Percentiles rank a stretch among this genome's conserved stretches.
Conservation (phyloP, 163 green algal genomes). For the Scenedesmus sp. region DNA sequence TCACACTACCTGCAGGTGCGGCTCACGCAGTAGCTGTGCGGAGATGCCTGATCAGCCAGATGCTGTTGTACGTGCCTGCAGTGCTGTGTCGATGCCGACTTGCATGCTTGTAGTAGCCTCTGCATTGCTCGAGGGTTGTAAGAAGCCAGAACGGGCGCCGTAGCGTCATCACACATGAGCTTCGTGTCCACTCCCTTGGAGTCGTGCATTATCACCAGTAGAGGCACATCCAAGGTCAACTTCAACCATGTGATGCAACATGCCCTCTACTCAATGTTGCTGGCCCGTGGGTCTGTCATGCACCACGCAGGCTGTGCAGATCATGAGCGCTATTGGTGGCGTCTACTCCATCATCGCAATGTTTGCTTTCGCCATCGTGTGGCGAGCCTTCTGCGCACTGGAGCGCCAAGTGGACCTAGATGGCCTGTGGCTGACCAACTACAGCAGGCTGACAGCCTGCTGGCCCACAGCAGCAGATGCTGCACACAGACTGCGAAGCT, state of each 20-base stretch:
- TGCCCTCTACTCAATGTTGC: neutral
- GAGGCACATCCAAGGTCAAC: too few species aligned
- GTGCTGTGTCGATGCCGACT: too few species aligned
- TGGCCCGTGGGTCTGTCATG: neutral
- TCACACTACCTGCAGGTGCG: neutral
- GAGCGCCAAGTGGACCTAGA: neutral
- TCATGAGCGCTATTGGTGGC: slow-evolving; percentile 1
- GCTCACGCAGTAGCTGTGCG: neutral
- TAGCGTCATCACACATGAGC: too few species aligned
- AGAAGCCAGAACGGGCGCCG: too few species aligned
- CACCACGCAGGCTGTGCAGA: neutral
- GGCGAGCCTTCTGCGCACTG: neutral
- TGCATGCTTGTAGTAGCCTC: too few species aligned
- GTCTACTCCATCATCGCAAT: slow-evolving; percentile 12
- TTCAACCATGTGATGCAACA: neutral
- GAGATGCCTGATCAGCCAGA: too few species aligned
- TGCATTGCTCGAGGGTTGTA: too few species aligned
- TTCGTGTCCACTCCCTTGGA: too few species aligned
- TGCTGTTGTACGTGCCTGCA: too few species aligned
- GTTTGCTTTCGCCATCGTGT: slow-evolving; percentile 9
- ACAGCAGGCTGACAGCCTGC: neutral
- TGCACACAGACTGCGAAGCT: neutral
- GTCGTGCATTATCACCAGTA: too few species aligned
- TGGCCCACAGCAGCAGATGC: too few species aligned
- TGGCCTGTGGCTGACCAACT: neutral